Conservation (phyloP, 1,139 yeast species). For the Candida tropicalis region DNA sequence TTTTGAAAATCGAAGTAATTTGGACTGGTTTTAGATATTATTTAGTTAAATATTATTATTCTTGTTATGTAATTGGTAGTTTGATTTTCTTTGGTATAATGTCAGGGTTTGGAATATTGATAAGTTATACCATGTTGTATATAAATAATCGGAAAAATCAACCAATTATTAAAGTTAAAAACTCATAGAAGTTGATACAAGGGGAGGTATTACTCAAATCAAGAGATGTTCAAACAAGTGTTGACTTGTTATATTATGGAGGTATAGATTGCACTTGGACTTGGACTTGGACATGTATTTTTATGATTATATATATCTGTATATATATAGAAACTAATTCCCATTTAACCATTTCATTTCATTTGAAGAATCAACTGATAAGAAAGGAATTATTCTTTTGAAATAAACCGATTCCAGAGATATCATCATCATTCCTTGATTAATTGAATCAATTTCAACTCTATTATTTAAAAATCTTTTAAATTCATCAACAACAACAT, state of each 20-base stretch:
- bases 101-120: constrained; percentile 29
- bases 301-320: no score
- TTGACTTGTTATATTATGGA: no score
- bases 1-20: constrained; percentile 27
- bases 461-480: constrained; percentile 52
- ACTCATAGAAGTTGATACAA: not conserved
- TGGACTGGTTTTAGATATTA: constrained; percentile 64
- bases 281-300: no score
- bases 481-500: constrained; percentile 55
- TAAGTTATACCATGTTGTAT: constrained; percentile 21
- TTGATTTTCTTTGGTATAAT: constrained; percentile 50
- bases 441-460: constrained; percentile 39
- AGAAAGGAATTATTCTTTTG: constrained; percentile 41
- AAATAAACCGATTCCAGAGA: constrained; percentile 38
- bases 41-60: constrained; percentile 49
- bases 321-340: constrained; percentile 15
- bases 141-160: constrained; percentile 2
- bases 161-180: not conserved
- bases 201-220: no score
- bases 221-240: no score
- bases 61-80: constrained; percentile 54
- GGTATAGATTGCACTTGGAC: no score
- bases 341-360: constrained; percentile 46
- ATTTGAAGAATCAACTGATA: constrained; percentile 42
- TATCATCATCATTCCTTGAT: constrained; percentile 17